These are phyloP conservation scores for Rhipidocladum racemiflorum DNA, from an alignment of 176 grass and related monocot species.

Conservation along the genomic window DNA sequence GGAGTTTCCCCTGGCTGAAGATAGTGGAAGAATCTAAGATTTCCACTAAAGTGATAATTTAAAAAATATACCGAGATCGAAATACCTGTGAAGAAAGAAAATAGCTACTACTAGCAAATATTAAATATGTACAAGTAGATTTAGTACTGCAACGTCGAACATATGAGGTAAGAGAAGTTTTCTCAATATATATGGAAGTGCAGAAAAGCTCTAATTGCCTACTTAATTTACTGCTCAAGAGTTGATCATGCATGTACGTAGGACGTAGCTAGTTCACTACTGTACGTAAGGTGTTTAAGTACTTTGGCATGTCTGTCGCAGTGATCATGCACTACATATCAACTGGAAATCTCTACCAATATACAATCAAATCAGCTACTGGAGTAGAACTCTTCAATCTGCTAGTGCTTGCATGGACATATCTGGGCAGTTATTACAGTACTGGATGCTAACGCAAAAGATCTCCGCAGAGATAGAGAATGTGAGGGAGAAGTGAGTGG, in stretches of 20 bases:
- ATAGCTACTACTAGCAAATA: no score
- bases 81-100: no score
- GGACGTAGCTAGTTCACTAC: neutral
- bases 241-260: neutral
- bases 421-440: neutral
- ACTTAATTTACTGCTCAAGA: no score
- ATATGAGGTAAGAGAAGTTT: neutral
- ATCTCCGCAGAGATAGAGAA: neutral
- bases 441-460: neutral
- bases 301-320: no score
- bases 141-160: neutral
- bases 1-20: no score
- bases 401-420: neutral
- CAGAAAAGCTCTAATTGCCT: neutral
- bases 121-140: neutral
- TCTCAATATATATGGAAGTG: neutral
- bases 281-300: neutral
- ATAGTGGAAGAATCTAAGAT: no score
- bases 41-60: no score
- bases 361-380: neutral
- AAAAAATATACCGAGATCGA: no score
- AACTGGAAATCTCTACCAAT: neutral
- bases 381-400: no score
- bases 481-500: slow-evolving; percentile 2
- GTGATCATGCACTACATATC: neutral